Evolutionary conservation across 768 basidiomycete species (phyloP).

Genomic region (Agrocybe chaxingu): DNA sequence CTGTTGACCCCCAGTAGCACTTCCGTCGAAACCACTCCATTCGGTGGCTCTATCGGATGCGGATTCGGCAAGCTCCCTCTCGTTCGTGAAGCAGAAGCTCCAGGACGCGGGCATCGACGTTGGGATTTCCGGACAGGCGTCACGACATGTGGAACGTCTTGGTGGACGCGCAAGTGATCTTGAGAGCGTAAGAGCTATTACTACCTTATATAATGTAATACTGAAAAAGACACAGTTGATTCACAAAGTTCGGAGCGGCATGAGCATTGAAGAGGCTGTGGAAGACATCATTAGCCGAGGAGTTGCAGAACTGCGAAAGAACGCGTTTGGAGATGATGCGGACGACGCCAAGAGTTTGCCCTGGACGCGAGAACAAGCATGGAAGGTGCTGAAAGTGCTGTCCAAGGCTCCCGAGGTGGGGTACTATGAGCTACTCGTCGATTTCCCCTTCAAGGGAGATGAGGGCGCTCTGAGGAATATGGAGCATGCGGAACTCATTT

Average conservation of each 20-base stretch:
- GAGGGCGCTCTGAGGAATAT: slow-evolving; percentile 76
- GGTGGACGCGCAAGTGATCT: slow-evolving; percentile 92
- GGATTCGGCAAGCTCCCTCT: slow-evolving; percentile 72
- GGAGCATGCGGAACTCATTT: slow-evolving; percentile 87
- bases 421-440: slow-evolving; percentile 78
- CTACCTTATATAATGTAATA: background rate
- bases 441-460: slow-evolving; percentile 91
- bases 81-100: slow-evolving; percentile 80
- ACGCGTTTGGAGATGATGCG: slow-evolving; percentile 87
- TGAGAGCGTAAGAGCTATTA: slow-evolving; percentile 51
- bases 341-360: slow-evolving; percentile 81
- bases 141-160: slow-evolving; percentile 61
- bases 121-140: slow-evolving; percentile 54
- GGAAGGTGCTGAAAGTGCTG: slow-evolving; percentile 75
- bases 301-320: slow-evolving; percentile 83
- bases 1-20: slow-evolving; percentile 40
- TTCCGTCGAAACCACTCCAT: slow-evolving; percentile 81
- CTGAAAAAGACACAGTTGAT: slow-evolving; percentile 51
- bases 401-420: slow-evolving; percentile 69
- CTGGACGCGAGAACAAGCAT: slow-evolving; percentile 88
- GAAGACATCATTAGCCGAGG: slow-evolving; percentile 85
- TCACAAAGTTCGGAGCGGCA: slow-evolving; percentile 78
- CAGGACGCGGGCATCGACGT: slow-evolving; percentile 50
- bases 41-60: slow-evolving; percentile 83
- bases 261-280: slow-evolving; percentile 73